Conservation (phyloP, 352 stramenopile genomes). For the Phytophthora fragariaefolia region DNA sequence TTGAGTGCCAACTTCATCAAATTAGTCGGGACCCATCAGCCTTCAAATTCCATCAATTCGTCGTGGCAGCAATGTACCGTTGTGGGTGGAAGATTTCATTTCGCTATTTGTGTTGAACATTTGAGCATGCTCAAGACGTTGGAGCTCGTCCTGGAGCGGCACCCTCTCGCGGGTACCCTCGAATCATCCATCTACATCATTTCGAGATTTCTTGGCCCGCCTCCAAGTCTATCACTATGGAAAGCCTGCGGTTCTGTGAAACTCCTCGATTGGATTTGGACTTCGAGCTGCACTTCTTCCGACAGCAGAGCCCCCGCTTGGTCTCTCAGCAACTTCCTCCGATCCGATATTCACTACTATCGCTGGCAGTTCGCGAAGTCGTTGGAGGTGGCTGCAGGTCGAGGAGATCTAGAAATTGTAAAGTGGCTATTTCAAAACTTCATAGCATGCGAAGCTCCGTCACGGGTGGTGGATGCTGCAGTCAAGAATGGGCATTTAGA, state of each 20-base stretch:
- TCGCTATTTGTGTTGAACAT: too few relatives aligned
- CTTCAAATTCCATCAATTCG: too few relatives aligned
- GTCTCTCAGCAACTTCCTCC: not conserved
- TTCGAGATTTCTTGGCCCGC: not conserved
- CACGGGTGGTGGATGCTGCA: not conserved
- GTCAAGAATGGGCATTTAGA: not conserved
- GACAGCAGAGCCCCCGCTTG: not conserved
- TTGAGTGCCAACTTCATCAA: too few relatives aligned
- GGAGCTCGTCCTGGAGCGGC: not conserved
- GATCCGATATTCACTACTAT: not conserved
- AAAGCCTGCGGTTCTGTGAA: not conserved
- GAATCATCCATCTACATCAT: not conserved
- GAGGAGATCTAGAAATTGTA: slow-evolving; percentile 4
- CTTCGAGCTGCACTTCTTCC: not conserved
- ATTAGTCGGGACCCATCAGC: too few relatives aligned
- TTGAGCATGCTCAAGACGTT: not conserved
- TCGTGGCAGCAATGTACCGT: too few relatives aligned
- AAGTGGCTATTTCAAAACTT: slow-evolving; percentile 17
- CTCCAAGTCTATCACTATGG: not conserved
- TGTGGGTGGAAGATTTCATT: too few relatives aligned
- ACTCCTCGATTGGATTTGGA: not conserved
- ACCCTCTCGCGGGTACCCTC: not conserved
- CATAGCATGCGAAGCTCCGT: not conserved
- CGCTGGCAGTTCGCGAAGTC: slow-evolving; percentile 7
- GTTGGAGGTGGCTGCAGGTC: not conserved